These are phyloP conservation scores for Epichloe elymi DNA, from an alignment of 2,329 filamentous ascomycete genomes.

Conservation along the genomic window DNA sequence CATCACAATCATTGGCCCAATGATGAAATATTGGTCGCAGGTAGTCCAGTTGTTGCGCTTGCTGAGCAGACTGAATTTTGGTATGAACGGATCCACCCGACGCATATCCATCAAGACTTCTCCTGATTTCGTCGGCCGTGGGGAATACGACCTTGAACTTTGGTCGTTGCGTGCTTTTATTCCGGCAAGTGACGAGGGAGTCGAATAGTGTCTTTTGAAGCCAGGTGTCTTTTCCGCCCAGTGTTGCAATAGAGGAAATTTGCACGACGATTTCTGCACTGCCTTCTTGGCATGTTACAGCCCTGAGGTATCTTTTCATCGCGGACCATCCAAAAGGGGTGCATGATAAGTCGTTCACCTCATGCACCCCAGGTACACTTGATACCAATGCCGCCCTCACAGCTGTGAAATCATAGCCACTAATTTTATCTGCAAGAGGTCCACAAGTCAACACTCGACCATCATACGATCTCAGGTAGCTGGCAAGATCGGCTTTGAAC, in stretches of 20 bases:
- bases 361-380: conserved; percentile 60
- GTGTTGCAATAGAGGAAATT: conserved; percentile 70
- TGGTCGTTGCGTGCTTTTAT: conserved; percentile 21
- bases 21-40: conserved; percentile 58
- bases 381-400: conserved; percentile 62
- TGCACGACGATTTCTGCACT: conserved; percentile 44
- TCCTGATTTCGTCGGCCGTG: conserved; percentile 63
- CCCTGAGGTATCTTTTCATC: conserved; percentile 44
- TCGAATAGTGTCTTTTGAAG: conserved; percentile 51
- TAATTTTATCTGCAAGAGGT: conserved; percentile 43
- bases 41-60: conserved; percentile 62
- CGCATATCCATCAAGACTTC: conserved; percentile 62
- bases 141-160: conserved; percentile 67
- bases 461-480: conserved; percentile 61
- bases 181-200: conserved; percentile 25
- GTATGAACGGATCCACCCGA: conserved; percentile 74
- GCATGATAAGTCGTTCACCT: conserved; percentile 28
- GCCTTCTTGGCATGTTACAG: conserved; percentile 32
- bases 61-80: conserved; percentile 56
- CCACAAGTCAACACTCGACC: conserved; percentile 37
- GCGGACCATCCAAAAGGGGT: conserved; percentile 69
- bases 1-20: conserved; percentile 52
- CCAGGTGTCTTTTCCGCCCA: conserved; percentile 61
- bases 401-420: conserved; percentile 52
- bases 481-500: conserved; percentile 65